phyloP scores from a whole-genome alignment of 768 basidiomycete genomes.

The Grammothele lineata region DNA sequence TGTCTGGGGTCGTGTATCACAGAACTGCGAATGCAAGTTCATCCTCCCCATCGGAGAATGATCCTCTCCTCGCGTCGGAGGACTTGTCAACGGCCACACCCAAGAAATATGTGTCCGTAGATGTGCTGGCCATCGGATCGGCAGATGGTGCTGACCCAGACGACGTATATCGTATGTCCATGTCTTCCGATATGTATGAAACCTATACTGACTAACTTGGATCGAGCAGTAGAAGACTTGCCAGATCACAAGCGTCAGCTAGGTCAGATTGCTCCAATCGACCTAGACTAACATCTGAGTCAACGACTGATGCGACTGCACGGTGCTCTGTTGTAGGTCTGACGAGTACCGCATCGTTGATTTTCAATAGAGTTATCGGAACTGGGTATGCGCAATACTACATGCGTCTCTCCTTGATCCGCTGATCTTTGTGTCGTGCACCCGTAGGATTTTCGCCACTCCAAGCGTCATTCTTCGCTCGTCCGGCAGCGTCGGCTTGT shows the following conservation, averaged over 20 bases:
- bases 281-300: no score
- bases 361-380: conserved; percentile 75
- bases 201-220: no score
- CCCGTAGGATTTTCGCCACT: conserved; percentile 67
- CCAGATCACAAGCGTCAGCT: conserved; percentile 46
- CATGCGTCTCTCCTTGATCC: background rate
- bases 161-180: no score
- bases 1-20: no score
- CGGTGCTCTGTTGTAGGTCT: no score
- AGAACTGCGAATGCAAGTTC: no score
- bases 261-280: conserved; percentile 37
- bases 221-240: conserved; percentile 41
- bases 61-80: background rate
- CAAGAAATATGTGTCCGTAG: conserved; percentile 12
- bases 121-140: background rate
- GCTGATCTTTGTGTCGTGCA: background rate
- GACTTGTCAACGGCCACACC: background rate
- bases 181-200: no score
- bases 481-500: conserved; percentile 67
- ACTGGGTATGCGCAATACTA: conserved; percentile 45
- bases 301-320: no score
- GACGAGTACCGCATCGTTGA: conserved; percentile 47
- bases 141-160: conserved; percentile 4
- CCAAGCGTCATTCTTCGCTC: conserved; percentile 62
- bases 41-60: conserved; percentile 3